Evolutionary conservation across 345 rosid genomes (phyloP), one percentile per base, ranked within the genome.

Genomic region (Boechera stricta): DNA sequence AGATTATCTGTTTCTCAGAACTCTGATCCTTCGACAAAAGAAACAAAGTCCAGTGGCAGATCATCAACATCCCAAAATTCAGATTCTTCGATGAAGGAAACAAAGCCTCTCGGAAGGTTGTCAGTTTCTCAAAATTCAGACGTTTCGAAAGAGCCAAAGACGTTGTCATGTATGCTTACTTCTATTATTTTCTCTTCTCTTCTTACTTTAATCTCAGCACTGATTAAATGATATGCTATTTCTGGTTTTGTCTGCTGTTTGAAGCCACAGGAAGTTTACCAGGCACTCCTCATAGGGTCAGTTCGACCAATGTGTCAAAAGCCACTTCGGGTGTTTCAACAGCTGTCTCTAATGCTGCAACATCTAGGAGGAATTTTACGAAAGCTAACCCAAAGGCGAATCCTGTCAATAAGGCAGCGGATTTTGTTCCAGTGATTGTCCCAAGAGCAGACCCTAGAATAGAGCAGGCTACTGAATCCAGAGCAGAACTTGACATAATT

Each of bases 41-140:
- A 94, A 77, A 82, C 90, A 64, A 94, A 87, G 75, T 80, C 94
- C 71, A 67, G 80, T 68, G 93, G 89, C 75, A 87, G 95, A 84
- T 82, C 89, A 74, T 86, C 97, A 18, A 83, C 87, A 76, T 87
- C 97, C 29, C 97, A 89, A 41, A 73, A 18, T 60, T 72, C 80
- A 70, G 93, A 90, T 56, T 64, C 84, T 71, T 74, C 74, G 58
- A 60, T 70, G 81, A 94, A 91, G 82, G 94, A 94, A 79, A 83
- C 91, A 73, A 94, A 86, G 77, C 84, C 95, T 74, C 77, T 94
- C 7, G 97, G 92, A 74, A 89, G 97, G 84, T 75, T 89, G 71
- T 87, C 99, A 15, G 88, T 89, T 76, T 88, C 98, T 48, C 97
- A 92, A 81, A 90, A 89, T 80, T 80, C 90, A 45, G 98, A 94